phyloP scores from a whole-genome alignment of 305 asterid genomes.

The Fraxinus greggii region DNA sequence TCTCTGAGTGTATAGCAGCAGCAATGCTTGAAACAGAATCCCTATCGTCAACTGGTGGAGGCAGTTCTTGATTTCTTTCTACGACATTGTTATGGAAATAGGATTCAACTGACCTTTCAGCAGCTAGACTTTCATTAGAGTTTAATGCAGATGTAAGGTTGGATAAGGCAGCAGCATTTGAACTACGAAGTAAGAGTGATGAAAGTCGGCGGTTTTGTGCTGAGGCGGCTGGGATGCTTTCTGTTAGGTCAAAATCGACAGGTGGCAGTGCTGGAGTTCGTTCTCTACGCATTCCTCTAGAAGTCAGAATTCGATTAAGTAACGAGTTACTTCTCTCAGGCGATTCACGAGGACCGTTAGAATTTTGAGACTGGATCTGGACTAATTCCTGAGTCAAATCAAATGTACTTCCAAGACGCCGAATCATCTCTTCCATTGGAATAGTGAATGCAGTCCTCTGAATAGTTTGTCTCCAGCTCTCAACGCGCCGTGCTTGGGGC shows the following conservation, averaged over 20 bases:
- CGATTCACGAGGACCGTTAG: conserved; percentile 44
- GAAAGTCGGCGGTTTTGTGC: conserved; percentile 32
- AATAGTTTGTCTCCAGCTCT: neutral
- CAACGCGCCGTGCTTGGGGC: conserved; percentile 4
- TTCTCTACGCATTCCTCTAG: conserved; percentile 80
- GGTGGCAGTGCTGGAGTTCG: conserved; percentile 5
- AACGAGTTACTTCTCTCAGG: conserved; percentile 61
- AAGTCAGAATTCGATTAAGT: conserved; percentile 65
- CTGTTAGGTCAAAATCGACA: conserved; percentile 34
- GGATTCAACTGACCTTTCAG: conserved; percentile 34
- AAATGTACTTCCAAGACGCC: neutral
- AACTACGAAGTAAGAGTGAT: conserved; percentile 31
- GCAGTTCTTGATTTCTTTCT: conserved; percentile 35
- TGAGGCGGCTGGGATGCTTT: conserved; percentile 27
- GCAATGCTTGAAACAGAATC: conserved; percentile 52
- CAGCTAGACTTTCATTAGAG: conserved; percentile 34
- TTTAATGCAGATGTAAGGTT: conserved; percentile 30
- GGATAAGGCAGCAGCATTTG: conserved; percentile 33
- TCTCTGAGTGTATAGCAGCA: conserved; percentile 46
- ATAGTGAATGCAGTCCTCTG: conserved; percentile 46
- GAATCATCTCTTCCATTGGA: conserved; percentile 76
- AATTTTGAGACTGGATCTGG: conserved; percentile 42
- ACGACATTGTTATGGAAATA: conserved; percentile 27
- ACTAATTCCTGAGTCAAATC: conserved; percentile 32
- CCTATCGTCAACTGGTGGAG: conserved; percentile 37